Base-by-base conservation (phyloP, 306 rosid genomes). In the Dalbergia cultrata region DNA sequence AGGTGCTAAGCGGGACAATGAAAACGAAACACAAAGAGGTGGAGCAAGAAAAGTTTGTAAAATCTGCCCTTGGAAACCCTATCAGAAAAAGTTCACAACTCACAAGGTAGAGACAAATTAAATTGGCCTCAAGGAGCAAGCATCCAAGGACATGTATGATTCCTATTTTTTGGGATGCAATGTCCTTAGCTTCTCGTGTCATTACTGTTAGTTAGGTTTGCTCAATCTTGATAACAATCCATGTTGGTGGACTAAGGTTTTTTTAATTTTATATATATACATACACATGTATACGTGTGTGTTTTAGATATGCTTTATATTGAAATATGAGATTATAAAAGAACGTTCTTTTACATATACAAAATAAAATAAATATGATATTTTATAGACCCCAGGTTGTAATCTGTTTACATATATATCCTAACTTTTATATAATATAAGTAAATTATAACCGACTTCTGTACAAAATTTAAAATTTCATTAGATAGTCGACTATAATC, bases 141-240 rank as follows among this genome's bases (percentile, higher is more conserved):
- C 6, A 49, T 75, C 70, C 70, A 75, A 75, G 14, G 18, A 61
- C 14, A 6, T 54, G 79, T 31, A 21, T 71, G 18, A 26, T 50
- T 14, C 13, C 10, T 0, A 4, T 21, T 71, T 44, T 10, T 19
- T 19, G 37, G 17, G 39, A 35, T 4, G 17, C 9, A 10, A 16
- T 47, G 53, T 3, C n/a, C 53, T 34, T 21, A 12, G 26, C 26
- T 22, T 22, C 26, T 17, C 1, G 41, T 13, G 77, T 73, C 21
- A 53, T 16, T 13, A 10, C 67, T 19, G 21, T 41, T 56, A 16
- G n/a, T 33, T 52, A 5, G 31, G 47, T 33, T 70, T 11, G 33
- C 33, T 71, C 19, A 1, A n/a, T 39, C 21, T 19, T 54, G 67
- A 54, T 18, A 37, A 18, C 54, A 41, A 18, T 19, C 67, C 22